Conservation (phyloP, 257 asterid species). For the Jaltomata sinuosa region DNA sequence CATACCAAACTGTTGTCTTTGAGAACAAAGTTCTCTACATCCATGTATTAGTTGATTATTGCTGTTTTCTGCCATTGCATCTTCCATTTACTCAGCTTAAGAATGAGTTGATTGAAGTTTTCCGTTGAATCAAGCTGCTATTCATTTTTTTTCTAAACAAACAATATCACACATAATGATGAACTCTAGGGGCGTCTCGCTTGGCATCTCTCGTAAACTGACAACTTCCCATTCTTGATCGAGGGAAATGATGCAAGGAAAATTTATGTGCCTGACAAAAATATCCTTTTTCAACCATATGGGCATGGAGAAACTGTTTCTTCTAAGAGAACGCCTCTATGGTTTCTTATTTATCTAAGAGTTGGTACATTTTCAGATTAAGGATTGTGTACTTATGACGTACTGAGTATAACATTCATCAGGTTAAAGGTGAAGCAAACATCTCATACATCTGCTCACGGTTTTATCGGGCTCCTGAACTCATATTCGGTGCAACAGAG, state of each 20-base stretch:
- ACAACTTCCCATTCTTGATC: too few relatives aligned
- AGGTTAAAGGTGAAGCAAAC: constrained; percentile 91
- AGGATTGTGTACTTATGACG: neutral
- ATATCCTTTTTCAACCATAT: too few relatives aligned
- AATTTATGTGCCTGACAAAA: too few relatives aligned
- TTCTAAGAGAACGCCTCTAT: neutral
- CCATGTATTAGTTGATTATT: neutral
- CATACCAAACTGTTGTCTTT: neutral
- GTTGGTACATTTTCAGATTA: neutral
- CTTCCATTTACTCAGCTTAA: neutral
- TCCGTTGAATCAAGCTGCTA: neutral
- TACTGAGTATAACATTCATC: neutral
- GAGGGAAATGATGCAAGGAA: too few relatives aligned
- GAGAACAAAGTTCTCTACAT: neutral
- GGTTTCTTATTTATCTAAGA: neutral
- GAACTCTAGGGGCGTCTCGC: neutral
- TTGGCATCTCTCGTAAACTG: neutral
- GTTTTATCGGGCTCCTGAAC: constrained; percentile 95
- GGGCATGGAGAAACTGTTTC: neutral
- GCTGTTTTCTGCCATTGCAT: neutral
- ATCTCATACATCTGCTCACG: constrained; percentile 95
- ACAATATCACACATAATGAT: neutral
- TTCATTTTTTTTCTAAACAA: neutral
- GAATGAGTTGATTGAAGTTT: neutral
- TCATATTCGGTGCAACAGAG: constrained; percentile 93